Percentiles rank a stretch among this genome's conserved stretches.
phyloP scores from a whole-genome alignment of 495 filamentous ascomycete genomes.

The Stereocaulon alpinum region DNA sequence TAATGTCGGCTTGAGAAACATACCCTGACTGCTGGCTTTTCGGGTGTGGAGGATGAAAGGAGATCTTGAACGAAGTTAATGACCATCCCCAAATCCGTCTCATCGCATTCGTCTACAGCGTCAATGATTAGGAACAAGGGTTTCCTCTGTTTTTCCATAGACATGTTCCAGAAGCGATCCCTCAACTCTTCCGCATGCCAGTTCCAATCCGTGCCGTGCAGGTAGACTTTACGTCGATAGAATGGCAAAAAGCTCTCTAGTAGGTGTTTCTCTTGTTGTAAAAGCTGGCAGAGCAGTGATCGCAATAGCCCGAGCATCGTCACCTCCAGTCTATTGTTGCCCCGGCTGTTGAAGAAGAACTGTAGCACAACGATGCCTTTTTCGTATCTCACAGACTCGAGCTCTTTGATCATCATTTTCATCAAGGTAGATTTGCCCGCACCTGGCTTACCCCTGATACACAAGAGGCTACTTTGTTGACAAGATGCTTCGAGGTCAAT shows the following conservation, averaged over 20 bases:
- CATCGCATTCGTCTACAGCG: slow-evolving; percentile 33
- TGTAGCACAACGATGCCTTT: slow-evolving; percentile 17
- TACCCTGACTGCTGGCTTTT: slow-evolving; percentile 10
- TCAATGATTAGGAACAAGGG: slow-evolving; percentile 28
- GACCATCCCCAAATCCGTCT: slow-evolving; percentile 6
- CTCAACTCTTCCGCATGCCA: background rate
- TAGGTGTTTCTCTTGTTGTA: slow-evolving; percentile 12
- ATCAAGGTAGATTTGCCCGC: slow-evolving; percentile 23
- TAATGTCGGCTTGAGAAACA: slow-evolving; percentile 27
- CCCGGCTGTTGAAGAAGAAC: slow-evolving; percentile 36
- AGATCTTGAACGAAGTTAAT: background rate
- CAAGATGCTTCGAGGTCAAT: background rate
- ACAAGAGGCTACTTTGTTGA: slow-evolving; percentile 15
- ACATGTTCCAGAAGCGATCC: background rate
- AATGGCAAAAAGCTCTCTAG: background rate
- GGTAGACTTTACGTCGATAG: background rate
- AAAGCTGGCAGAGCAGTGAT: slow-evolving; percentile 29
- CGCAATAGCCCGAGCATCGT: slow-evolving; percentile 26
- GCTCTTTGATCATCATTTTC: slow-evolving; percentile 9
- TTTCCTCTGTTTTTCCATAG: background rate
- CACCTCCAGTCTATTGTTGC: slow-evolving; percentile 25
- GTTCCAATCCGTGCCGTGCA: background rate
- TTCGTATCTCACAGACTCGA: background rate
- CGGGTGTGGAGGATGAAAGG: slow-evolving; percentile 1
- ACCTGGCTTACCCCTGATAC: slow-evolving; percentile 22